Evolutionary conservation across 2,329 filamentous ascomycete species (phyloP), one percentile per base, ranked within the genome.

Genomic region (Fusarium protoensiforme): DNA sequence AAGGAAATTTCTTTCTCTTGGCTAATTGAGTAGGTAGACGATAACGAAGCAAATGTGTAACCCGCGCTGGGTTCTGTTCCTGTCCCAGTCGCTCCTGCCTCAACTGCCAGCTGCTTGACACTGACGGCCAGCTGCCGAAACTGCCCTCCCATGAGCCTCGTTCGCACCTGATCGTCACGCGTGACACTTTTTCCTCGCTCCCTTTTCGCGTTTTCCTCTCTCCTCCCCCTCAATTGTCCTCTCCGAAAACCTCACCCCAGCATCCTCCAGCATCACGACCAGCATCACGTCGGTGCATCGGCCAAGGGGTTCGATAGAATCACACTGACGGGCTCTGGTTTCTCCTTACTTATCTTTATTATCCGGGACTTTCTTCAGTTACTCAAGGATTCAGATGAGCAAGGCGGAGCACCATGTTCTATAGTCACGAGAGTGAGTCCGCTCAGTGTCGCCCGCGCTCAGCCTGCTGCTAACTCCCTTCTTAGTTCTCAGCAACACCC

Each of bases 341-440:
- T 36, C 16, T 4, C 22, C 39, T 46, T 11, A 18, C 36, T 46
- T 48, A 7, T 22, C 22, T 20, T 56, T 24, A 18, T 61, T 31
- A 6, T 48, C 31, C 14, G 5, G 53, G 35, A 53, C 2, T 43
- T 35, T 60, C 10, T 8, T 8, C 10, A 29, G 20, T 11, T n/a
- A 24, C 24, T 56, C 31, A 11, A 35, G 2, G 11, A 36, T 53
- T 20, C 27, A 5, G 29, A 38, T 46, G 16, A 51, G 31, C n/a
- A 41, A 46, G 20, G 27, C 10, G 61, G 54, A 64, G 41, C 62
- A 69, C 39, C 76, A 98, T 98, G 95, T 98, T 98, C 81, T 98
- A 98, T 85, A 97, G 94, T 78, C 94, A 98, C 84, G 95, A 98
- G 84, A 94, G 96, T 96, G 86, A 80, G 92, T 38, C 38, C 18